Percentiles rank a stretch among this genome's conserved stretches.
Evolutionary conservation across 2,329 filamentous ascomycete genomes (phyloP).

Genomic region (Fusarium camptoceras): DNA sequence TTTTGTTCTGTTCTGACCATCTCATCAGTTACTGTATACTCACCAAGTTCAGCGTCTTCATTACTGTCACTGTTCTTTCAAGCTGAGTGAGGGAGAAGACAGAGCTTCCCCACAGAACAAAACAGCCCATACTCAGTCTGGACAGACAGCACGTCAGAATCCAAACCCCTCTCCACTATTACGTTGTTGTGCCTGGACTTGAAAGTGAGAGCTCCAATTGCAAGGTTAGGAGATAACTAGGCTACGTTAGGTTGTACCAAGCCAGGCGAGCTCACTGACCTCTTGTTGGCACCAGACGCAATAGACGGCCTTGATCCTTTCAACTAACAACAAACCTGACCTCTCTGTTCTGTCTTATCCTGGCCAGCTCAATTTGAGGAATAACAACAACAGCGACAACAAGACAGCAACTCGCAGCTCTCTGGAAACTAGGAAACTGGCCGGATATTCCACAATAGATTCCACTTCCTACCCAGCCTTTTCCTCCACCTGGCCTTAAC

Average conservation of each 20-base stretch:
- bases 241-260: slow-evolving; percentile 30
- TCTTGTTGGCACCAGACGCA: slow-evolving; percentile 32
- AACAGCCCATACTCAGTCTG: slow-evolving; percentile 23
- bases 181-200: slow-evolving; percentile 36
- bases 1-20: neutral
- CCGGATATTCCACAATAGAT: slow-evolving; percentile 19
- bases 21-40: neutral
- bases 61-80: slow-evolving; percentile 6
- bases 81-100: slow-evolving; percentile 30
- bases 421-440: slow-evolving; percentile 1
- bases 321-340: slow-evolving; percentile 13
- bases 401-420: neutral
- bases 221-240: slow-evolving; percentile 27
- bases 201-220: slow-evolving; percentile 33
- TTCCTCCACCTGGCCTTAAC: slow-evolving; percentile 22
- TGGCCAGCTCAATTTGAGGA: neutral
- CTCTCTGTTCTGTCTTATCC: neutral
- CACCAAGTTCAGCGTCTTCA: neutral
- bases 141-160: slow-evolving; percentile 30
- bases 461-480: slow-evolving; percentile 16
- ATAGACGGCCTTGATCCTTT: slow-evolving; percentile 39
- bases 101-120: slow-evolving; percentile 38
- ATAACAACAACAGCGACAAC: neutral
- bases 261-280: slow-evolving; percentile 41
- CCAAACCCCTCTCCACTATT: slow-evolving; percentile 32